Conservation (phyloP, 345 rosid genomes). For the Pseudoturritis turrita region DNA sequence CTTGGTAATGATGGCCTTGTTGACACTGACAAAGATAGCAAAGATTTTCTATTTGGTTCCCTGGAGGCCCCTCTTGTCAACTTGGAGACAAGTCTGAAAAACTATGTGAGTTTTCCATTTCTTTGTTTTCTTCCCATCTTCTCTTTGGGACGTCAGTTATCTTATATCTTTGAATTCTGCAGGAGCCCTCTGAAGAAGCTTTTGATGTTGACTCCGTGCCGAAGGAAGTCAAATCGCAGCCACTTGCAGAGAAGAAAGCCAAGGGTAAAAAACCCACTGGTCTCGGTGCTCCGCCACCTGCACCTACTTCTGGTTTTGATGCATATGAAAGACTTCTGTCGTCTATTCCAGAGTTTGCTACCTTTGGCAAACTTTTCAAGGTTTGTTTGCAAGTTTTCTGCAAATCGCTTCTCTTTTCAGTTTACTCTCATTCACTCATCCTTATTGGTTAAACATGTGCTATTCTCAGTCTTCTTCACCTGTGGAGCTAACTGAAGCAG, state of each 20-base stretch:
- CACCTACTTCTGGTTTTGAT: slow-evolving; percentile 66
- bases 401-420: neutral
- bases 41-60: slow-evolving; percentile 70
- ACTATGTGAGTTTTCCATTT: slow-evolving; percentile 54
- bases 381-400: slow-evolving; percentile 1
- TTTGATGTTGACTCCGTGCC: slow-evolving; percentile 85
- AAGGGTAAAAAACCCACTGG: slow-evolving; percentile 85
- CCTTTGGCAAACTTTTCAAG: slow-evolving; percentile 91
- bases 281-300: slow-evolving; percentile 65
- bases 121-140: slow-evolving; percentile 6
- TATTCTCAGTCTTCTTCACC: slow-evolving; percentile 62
- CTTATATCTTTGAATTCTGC: slow-evolving; percentile 26
- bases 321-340: slow-evolving; percentile 81
- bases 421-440: neutral
- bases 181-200: slow-evolving; percentile 83
- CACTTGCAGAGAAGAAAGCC: slow-evolving; percentile 90
- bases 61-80: slow-evolving; percentile 79
- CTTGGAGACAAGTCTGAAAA: slow-evolving; percentile 84
- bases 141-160: slow-evolving; percentile 9
- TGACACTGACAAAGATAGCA: slow-evolving; percentile 58
- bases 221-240: slow-evolving; percentile 78
- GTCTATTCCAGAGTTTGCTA: slow-evolving; percentile 71
- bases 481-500: slow-evolving; percentile 96
- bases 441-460: neutral
- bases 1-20: slow-evolving; percentile 64